Base-by-base conservation (phyloP, 495 filamentous ascomycete genomes). In the Apodospora peruviana region DNA sequence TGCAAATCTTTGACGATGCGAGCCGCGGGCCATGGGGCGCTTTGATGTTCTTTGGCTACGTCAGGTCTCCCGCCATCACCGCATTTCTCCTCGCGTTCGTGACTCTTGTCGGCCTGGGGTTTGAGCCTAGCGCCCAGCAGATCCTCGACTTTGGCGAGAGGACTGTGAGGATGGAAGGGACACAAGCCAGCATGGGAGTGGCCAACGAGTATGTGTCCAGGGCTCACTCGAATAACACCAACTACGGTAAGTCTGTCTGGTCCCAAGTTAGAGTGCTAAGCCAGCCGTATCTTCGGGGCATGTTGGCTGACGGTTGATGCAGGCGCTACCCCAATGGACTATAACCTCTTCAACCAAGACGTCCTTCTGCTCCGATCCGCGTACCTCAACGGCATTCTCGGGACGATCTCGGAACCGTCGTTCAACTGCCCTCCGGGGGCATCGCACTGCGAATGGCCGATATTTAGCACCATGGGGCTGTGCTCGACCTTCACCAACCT, bases 21-120 rank as follows among this genome's bases (percentile, higher is more conserved):
- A 69, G 62, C 47, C 55, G 70, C 17, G 70, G 70, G 1, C 63
- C 62, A 0, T 63, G 58, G 47, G 69, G 69, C 5, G 55, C 62
- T 2, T 16, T 66, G 2, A 45, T 48, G 7, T 19, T 73, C 18
- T 23, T 69, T 8, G 42, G 58, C 18, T n/a, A 14, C 23, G 24
- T 51, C 20, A 11, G 45, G n/a, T 25, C 22, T 8, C 24, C 21
- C 24, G 21, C 22, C 3, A n/a, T 24, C 24, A 23, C 50, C 4
- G 27, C 41, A 2, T 34, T 41, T 14, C 38, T 38, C 12, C 36
- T 51, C 3, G 43, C 47, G 12, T 3, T 51, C 21, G 32, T 48
- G 8, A 51, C 53, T 14, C 21, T 56, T 11, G 39, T 45, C 20
- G 25, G 48, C 2, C 19, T 59, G 17, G 56, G 51, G 2, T 49